phyloP scores from a whole-genome alignment of 352 stramenopile species.

The Phytopythium delawarense region DNA sequence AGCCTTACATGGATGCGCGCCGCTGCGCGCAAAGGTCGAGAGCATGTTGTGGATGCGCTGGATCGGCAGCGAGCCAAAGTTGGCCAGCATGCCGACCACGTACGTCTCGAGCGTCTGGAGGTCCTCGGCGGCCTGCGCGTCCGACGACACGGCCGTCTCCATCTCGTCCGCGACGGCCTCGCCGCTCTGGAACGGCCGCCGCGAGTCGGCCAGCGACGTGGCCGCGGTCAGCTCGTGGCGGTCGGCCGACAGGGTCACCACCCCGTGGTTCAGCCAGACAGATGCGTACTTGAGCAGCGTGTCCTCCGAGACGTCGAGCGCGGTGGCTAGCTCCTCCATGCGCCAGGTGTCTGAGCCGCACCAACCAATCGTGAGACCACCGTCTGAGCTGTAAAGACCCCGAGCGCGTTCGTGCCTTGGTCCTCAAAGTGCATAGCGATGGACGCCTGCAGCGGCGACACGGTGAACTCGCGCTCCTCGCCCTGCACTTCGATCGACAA shows the following conservation, averaged over 20 bases:
- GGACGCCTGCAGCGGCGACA: slow-evolving; percentile 92
- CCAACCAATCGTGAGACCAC: background rate
- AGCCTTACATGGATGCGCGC: slow-evolving; percentile 66
- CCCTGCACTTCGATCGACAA: slow-evolving; percentile 87
- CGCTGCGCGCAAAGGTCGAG: slow-evolving; percentile 77
- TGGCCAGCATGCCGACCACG: slow-evolving; percentile 94
- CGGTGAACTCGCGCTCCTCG: slow-evolving; percentile 79
- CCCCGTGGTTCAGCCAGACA: slow-evolving; percentile 70
- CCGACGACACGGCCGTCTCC: slow-evolving; percentile 84
- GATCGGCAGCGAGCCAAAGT: slow-evolving; percentile 90
- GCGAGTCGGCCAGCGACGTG: slow-evolving; percentile 39
- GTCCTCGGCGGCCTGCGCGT: slow-evolving; percentile 91
- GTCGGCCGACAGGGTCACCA: slow-evolving; percentile 43
- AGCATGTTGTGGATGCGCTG: slow-evolving; percentile 95
- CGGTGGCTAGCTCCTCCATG: slow-evolving; percentile 50
- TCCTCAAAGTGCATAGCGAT: slow-evolving; percentile 96
- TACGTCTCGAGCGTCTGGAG: slow-evolving; percentile 92
- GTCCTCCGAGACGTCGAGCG: slow-evolving; percentile 62
- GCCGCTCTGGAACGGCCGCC: slow-evolving; percentile 17
- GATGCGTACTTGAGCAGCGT: slow-evolving; percentile 50
- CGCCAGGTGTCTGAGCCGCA: slow-evolving; percentile 39
- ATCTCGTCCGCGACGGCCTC: slow-evolving; percentile 47
- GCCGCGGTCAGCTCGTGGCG: slow-evolving; percentile 40
- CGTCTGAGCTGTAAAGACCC: background rate
- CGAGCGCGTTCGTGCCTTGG: slow-evolving; percentile 37